Evolutionary conservation across 352 stramenopile genomes (phyloP), one percentile per base, ranked within the genome.

Genomic region (Globisporangium orthogonon): DNA sequence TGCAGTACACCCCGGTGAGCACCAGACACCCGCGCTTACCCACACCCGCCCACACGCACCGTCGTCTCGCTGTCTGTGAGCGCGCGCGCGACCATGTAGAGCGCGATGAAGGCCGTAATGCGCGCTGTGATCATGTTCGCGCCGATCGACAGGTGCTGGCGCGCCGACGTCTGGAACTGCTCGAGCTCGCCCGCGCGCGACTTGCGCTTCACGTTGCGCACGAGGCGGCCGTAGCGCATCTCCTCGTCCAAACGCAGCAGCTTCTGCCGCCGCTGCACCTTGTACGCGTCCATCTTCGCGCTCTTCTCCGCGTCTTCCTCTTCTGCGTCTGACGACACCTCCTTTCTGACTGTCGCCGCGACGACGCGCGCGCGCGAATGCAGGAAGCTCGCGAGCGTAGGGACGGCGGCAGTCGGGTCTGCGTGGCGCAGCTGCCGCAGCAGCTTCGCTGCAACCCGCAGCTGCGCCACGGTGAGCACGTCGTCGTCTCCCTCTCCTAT

Each of bases 71-170:
- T 87, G 41, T 87, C 66, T 3, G 81, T 89, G 56, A 95, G 54
- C 35, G 68, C 77, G 13, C 69, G 70, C 1, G 78, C 80, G 29
- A 81, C 63, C 61, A 93, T 88, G 65, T 95, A 95, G 31, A 86
- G 63, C 23, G 85, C 83, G 33, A 90, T 70, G 47, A 93, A 95
- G 23, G 83, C 83, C 35, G 83, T 89, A 33, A 92, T 51, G n/a
- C 81, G 76, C 29, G 81, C 84, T 31, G 84, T 82, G 37, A 95
- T 70, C 85, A 95, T 93, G 62, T 95, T 95, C 37, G 81, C 76
- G 23, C 83, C 85, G 51, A 93, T 83, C 0, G 85, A 93, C 35
- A 95, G 56, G 58, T 95, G 83, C 61, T 91, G 80, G 31, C 76
- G 73, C 44, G 83, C 71, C 10, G 73, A 93, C 40, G 67, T 90